A percentile compares a stretch with the other conserved stretches of the same genome.
phyloP scores from a whole-genome alignment of 2,329 filamentous ascomycete genomes.

The Xylariaceae sp. region DNA sequence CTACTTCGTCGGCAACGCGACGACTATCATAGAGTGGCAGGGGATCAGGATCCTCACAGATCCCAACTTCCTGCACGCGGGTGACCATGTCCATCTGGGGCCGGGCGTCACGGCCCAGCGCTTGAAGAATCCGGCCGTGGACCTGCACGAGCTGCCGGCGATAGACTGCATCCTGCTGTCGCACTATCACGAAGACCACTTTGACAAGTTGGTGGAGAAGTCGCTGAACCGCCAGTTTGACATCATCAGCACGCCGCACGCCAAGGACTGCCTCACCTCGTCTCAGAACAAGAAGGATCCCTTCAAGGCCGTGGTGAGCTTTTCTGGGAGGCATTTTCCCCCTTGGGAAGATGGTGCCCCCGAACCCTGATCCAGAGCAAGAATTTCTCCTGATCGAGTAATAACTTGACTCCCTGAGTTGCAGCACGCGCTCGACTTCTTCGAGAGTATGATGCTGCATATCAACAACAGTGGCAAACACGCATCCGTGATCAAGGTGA shows the following conservation, averaged over 20 bases:
- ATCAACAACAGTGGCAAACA: slow-evolving; percentile 20
- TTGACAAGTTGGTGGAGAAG: slow-evolving; percentile 32
- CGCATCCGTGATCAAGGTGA: slow-evolving; percentile 43
- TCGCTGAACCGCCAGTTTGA: slow-evolving; percentile 41
- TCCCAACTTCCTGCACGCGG: slow-evolving; percentile 58
- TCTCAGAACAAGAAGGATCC: slow-evolving; percentile 32
- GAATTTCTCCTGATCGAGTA: too few relatives aligned
- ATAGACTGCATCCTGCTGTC: slow-evolving; percentile 54
- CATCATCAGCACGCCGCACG: slow-evolving; percentile 58
- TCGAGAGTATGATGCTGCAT: slow-evolving; percentile 40
- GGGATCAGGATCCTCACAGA: slow-evolving; percentile 48
- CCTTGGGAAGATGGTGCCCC: too few relatives aligned
- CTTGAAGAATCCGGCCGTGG: slow-evolving; percentile 51
- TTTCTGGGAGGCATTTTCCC: too few relatives aligned
- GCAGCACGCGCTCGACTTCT: slow-evolving; percentile 49
- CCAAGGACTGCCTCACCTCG: slow-evolving; percentile 41
- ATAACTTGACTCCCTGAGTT: too few relatives aligned
- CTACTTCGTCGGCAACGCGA: slow-evolving; percentile 50
- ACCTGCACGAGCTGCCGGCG: slow-evolving; percentile 50
- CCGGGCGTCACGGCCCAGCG: slow-evolving; percentile 51
- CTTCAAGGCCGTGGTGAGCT: slow-evolving; percentile 48
- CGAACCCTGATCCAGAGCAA: too few relatives aligned
- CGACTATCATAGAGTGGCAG: slow-evolving; percentile 47
- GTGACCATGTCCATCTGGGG: slow-evolving; percentile 59
- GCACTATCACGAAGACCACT: slow-evolving; percentile 53